Percentiles rank a stretch among this genome's conserved stretches.
Evolutionary conservation across 2,329 filamentous ascomycete species (phyloP).

Genomic region (Xylaria sp.): DNA sequence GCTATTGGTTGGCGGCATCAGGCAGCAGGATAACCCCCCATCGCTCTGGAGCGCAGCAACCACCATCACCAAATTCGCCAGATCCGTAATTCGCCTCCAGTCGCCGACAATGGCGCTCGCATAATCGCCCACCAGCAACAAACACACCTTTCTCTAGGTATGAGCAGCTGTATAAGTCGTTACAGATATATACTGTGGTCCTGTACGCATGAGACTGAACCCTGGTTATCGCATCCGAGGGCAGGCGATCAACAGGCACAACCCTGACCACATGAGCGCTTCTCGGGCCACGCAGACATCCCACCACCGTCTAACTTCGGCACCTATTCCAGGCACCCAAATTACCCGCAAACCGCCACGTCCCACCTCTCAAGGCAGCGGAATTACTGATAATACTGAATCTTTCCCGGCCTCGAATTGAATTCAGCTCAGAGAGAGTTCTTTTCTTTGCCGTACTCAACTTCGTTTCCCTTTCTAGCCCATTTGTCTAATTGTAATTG

Average conservation of each 20-base stretch:
- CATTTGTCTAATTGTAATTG: background rate
- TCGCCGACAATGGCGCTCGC: too few relatives aligned
- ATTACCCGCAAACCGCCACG: conserved; percentile 19
- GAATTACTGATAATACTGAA: conserved; percentile 13
- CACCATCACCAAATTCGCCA: background rate
- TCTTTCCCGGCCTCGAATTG: background rate
- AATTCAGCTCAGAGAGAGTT: background rate
- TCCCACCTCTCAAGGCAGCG: conserved; percentile 28
- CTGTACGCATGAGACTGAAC: background rate
- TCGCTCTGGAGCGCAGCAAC: background rate
- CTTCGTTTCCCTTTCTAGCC: background rate
- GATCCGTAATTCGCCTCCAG: too few relatives aligned
- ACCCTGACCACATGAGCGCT: background rate
- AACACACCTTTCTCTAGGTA: too few relatives aligned
- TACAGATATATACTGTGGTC: too few relatives aligned
- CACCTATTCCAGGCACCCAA: conserved; percentile 27
- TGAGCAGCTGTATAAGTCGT: too few relatives aligned
- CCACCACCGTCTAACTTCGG: background rate
- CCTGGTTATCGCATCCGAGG: background rate
- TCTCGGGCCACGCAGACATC: conserved; percentile 1
- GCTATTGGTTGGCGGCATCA: conserved; percentile 8
- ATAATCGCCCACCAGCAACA: too few relatives aligned
- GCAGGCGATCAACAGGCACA: background rate
- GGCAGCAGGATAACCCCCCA: conserved; percentile 24
- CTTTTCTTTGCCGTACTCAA: background rate